Evolutionary conservation across 2,329 filamentous ascomycete genomes (phyloP), one percentile per base, ranked within the genome.

Genomic region (Aspergillus sp.): DNA sequence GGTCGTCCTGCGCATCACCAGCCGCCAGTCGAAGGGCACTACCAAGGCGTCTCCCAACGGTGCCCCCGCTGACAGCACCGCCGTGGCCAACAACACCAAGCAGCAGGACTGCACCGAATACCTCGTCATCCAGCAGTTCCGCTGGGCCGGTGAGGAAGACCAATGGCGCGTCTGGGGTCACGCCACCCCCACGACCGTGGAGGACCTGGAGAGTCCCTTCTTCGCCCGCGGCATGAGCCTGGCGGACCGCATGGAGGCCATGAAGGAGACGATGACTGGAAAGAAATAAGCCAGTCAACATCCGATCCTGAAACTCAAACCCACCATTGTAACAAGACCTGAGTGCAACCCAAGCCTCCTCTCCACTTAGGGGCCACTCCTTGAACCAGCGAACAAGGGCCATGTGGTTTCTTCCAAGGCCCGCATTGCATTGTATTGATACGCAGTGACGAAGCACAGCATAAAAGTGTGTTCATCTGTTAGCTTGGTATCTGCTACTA

Each of bases 91-190:
- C 23, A 62, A 70, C n/a, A 64, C 67, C 15, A 78, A 77, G 68
- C 68, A 74, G 54, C 78, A 78, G 69, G 76, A 78, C 62, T 76
- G 76, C 62, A 75, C 72, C 2, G 82, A 84, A 68, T 83, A 84
- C 62, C 66, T 84, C 30, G 82, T 84, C 13, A 66, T 84, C 23
- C 82, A 84, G 71, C 77, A 78, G 68, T 63, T 78, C 36, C 68
- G 77, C 38, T 73, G 77, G 68, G 72, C 72, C 30, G 77, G 79
- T 8, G 71, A 77, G 61, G 71, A 79, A 42, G 72, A 73, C 11
- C 69, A 74, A 15, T 84, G 82, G 82, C 78, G 76, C 63, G 69
- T 83, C 54, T 84, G 82, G 82, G 82, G 82, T 3, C 76, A 77
- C 58, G 67, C 76, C 49, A 74, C 75, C 27, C 78, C 81, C 61